These are phyloP conservation scores for Phalaenopsis hybrid DNA, from an alignment of 116 monocot species.

Conservation along the genomic window DNA sequence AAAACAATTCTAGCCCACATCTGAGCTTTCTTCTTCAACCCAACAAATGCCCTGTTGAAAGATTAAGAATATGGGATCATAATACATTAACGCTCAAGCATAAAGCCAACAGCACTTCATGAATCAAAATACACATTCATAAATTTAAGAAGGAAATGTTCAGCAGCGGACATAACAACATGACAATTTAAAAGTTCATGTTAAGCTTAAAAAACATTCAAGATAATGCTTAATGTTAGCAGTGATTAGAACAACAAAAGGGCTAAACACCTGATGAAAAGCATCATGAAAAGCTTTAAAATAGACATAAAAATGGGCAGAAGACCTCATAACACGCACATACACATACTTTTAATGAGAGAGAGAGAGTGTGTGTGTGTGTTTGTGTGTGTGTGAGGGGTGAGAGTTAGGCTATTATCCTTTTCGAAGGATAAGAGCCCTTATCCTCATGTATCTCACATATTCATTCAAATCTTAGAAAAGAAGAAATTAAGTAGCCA, in stretches of 20 bases:
- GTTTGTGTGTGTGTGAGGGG: too few species aligned
- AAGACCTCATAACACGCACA: neutral
- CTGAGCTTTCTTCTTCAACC: conserved; percentile 1
- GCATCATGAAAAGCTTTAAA: neutral
- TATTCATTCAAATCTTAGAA: too few species aligned
- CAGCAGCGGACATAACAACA: neutral
- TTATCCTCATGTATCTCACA: too few species aligned
- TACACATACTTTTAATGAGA: too few species aligned
- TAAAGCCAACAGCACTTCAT: neutral
- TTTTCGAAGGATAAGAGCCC: too few species aligned
- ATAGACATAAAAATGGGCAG: neutral
- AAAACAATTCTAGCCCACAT: neutral
- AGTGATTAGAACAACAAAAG: too few species aligned
- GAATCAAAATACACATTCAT: neutral
- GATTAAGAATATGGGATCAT: neutral
- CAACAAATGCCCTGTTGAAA: conserved; percentile 3
- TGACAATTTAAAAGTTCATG: neutral
- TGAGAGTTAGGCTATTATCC: too few species aligned
- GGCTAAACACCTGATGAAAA: neutral
- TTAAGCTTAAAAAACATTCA: neutral
- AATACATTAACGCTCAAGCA: neutral
- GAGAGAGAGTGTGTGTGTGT: too few species aligned
- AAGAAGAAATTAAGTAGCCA: too few species aligned
- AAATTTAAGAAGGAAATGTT: neutral
- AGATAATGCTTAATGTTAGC: neutral